Evolutionary conservation across 768 basidiomycete genomes (phyloP), one percentile per base, ranked within the genome.

Genomic region (Serpula lacrymans): DNA sequence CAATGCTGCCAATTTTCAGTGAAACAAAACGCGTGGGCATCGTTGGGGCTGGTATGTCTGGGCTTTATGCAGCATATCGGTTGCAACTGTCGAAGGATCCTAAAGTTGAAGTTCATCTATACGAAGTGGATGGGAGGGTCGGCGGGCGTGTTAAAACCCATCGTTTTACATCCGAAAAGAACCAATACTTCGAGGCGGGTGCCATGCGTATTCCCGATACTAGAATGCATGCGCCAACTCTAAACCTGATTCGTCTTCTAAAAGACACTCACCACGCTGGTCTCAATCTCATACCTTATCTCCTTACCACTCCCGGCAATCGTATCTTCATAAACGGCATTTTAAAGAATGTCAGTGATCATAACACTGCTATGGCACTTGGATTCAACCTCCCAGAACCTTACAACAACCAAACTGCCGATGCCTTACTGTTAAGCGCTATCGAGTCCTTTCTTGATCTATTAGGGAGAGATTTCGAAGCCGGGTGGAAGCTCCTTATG

Each of bases 171-270:
- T 14, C 27, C 2, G 49, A 50, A 31, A 30, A 51, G 7, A 31
- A 50, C 16, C 48, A 50, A 20, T 50, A 47, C 24, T 50, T 51
- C 18, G 48, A 50, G 32, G 49, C 43, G 3, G 48, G 48, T 12
- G 48, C 49, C 10, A 50, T 51, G 48, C 49, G 48, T 30, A 40
- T 50, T 34, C 48, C 48, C 14, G 38, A 39, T 18, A 44, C 44
- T 16, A 21, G 26, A 16, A 48, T 42, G 20, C 41, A 43, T 29
- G 39, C 24, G n/a, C 37, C 37, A 25, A 39, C 39, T 13, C 41
- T 26, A 23, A 22, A 35, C n/a, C 11, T 26, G 4, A 43, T 41
- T 3, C n/a, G 26, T 14, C 42, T 43, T 26, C 42, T 49, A 21
- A 24, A 41, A 5, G 31, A 48, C 2, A 7, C 37, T n/a, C 16